These are phyloP conservation scores for Cardamine chenopodiifolia DNA, from an alignment of 345 rosid genomes.

Conservation along the genomic window DNA sequence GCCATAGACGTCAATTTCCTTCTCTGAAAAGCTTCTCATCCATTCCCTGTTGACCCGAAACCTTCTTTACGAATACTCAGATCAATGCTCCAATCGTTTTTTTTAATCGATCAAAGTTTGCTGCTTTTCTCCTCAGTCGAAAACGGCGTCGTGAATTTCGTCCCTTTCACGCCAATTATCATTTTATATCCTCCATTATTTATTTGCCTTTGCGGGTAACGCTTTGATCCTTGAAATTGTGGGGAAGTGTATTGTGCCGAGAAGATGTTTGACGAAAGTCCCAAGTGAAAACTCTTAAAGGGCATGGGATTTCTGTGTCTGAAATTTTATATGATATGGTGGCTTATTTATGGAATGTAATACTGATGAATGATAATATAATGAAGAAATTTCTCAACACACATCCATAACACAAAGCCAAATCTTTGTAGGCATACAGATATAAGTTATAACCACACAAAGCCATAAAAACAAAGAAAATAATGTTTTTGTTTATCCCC, in stretches of 20 bases:
- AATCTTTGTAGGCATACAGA: slow-evolving; percentile 45
- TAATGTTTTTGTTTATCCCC: slow-evolving; percentile 10
- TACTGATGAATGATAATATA: slow-evolving; percentile 37
- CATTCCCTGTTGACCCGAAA: slow-evolving; percentile 36
- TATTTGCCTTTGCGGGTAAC: slow-evolving; percentile 38
- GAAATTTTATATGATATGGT: slow-evolving; percentile 31
- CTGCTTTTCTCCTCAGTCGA: slow-evolving; percentile 33
- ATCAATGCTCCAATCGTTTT: background rate
- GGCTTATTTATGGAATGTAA: slow-evolving; percentile 43
- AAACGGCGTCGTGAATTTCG: slow-evolving; percentile 20
- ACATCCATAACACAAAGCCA: slow-evolving; percentile 40
- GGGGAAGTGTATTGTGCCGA: slow-evolving; percentile 33
- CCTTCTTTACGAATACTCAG: background rate
- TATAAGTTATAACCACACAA: slow-evolving; percentile 35
- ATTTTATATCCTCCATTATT: slow-evolving; percentile 28
- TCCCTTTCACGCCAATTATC: background rate
- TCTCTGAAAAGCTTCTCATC: slow-evolving; percentile 38
- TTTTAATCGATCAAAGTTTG: slow-evolving; percentile 17
- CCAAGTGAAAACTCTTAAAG: slow-evolving; percentile 47
- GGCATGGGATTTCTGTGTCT: slow-evolving; percentile 44
- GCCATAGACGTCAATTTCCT: background rate
- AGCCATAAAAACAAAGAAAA: slow-evolving; percentile 32
- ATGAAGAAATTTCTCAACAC: slow-evolving; percentile 22
- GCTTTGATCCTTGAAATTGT: slow-evolving; percentile 39
- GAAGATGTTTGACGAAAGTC: slow-evolving; percentile 53